A percentile compares a stretch with the other conserved stretches of the same genome.
These are phyloP conservation scores for Globisporangium uncinulatum DNA, from an alignment of 352 stramenopile genomes.

Conservation along the genomic window DNA sequence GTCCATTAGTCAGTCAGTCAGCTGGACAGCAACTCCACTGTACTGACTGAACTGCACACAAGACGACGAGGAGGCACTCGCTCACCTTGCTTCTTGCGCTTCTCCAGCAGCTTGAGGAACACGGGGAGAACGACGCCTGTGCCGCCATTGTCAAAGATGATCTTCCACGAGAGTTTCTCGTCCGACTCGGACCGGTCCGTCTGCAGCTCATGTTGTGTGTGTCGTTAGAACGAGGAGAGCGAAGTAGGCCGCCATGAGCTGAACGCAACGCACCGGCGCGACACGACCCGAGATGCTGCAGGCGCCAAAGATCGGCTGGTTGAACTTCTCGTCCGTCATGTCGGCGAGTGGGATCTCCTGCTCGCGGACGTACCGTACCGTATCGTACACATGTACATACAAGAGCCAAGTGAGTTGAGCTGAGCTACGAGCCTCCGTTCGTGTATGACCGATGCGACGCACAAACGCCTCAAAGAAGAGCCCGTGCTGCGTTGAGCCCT, in stretches of 20 bases:
- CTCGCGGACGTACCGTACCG: not conserved
- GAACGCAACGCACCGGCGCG: constrained; percentile 24
- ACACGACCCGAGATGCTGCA: constrained; percentile 83
- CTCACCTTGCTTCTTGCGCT: constrained; percentile 66
- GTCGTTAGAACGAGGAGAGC: no score
- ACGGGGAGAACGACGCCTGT: constrained; percentile 77
- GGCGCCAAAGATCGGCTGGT: constrained; percentile 86
- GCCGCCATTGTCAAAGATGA: constrained; percentile 82
- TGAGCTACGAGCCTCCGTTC: no score
- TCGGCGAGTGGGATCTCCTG: constrained; percentile 70
- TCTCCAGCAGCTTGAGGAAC: constrained; percentile 78
- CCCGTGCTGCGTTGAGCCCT: constrained; percentile 52
- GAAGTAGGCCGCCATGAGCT: not conserved
- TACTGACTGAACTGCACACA: no score
- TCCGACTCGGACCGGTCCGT: constrained; percentile 4
- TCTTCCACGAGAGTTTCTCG: constrained; percentile 59
- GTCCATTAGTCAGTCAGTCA: not conserved
- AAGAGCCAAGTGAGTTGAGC: not conserved
- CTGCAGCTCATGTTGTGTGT: not conserved
- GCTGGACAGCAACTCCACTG: no score
- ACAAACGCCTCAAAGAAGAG: constrained; percentile 73
- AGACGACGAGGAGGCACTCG: not conserved
- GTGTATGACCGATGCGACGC: constrained; percentile 9
- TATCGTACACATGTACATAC: not conserved
- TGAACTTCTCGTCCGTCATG: constrained; percentile 88